Base-by-base conservation (phyloP, 495 filamentous ascomycete genomes). In the Lineolata rhizophorae region DNA sequence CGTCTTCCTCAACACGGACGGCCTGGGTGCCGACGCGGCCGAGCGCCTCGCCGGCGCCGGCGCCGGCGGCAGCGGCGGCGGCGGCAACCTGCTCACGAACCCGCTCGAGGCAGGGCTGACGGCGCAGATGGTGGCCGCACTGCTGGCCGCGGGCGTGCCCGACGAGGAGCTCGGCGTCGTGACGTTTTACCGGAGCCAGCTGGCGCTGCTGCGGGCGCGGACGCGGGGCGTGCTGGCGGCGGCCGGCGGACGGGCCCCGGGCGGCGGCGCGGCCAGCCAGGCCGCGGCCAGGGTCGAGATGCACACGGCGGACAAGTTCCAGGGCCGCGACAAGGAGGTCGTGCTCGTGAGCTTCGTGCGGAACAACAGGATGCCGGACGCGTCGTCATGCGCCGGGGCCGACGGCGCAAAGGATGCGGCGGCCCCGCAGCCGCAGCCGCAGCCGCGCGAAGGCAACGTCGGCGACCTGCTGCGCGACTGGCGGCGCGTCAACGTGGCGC, bases 121-220 rank as follows among this genome's bases (percentile, higher is more conserved):
- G 26, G 60, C 62, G 0, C 75, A 90, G 46, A 66, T 94, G 18
- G 81, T 93, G 20, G 67, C 79, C 40, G 56, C 69, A 0, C 65
- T 97, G 2, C 61, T 93, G 29, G 59, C 64, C 0, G 62, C 64
- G 5, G 87, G 87, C 18, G 64, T 93, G 11, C 59, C 75, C 0
- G 65, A 76, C 0, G 57, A 55, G 4, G 72, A 82, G 27, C 85
- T 97, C 30, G 87, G 87, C n/a, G 72, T 95, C 41, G 92, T 97
- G 48, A 91, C 87, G n/a, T 79, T 93, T 49, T 97, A 97, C 56
- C 78, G 85, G 39, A 84, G 78, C 19, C 87, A 97, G 49, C 73
- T 97, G 0, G 60, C 65, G 0, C 48, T 73, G 9, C 55, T 75
- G 10, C 60, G 60, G 29, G 31, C 42, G 9, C 30, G 31, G 13